Percentiles rank a stretch among this genome's conserved stretches.
These are phyloP conservation scores for Eragrostis curvula DNA, from an alignment of 176 grass and related monocot genomes.

Conservation along the genomic window DNA sequence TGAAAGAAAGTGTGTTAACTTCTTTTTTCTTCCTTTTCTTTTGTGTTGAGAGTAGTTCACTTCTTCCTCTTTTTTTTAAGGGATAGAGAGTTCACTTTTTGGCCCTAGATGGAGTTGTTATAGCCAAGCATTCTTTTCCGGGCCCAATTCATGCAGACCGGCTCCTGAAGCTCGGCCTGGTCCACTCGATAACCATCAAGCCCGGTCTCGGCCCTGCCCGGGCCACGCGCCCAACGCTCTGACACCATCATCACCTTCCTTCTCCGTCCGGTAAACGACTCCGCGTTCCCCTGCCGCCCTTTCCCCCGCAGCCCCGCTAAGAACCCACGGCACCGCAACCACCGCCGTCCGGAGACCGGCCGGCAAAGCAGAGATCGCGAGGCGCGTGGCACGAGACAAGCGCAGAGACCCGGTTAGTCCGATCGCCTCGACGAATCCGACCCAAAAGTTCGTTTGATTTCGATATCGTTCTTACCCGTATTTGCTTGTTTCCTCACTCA, in stretches of 20 bases:
- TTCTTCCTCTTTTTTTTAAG: no score
- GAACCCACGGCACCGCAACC: not conserved
- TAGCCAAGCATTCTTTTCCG: no score
- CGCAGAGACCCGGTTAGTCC: not conserved
- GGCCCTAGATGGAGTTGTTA: no score
- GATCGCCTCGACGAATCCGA: conserved; percentile 7
- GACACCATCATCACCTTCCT: conserved; percentile 13
- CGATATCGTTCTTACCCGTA: not conserved
- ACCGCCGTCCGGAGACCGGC: not conserved
- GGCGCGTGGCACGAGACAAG: not conserved
- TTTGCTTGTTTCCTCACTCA: not conserved
- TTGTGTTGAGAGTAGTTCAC: no score
- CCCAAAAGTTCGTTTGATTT: not conserved
- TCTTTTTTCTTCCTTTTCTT: no score
- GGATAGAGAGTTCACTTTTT: no score
- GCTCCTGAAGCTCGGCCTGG: not conserved
- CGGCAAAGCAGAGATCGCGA: not conserved
- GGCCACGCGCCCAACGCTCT: not conserved
- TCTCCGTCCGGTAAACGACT: conserved; percentile 24
- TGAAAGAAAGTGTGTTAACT: no score
- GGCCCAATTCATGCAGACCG: not conserved
- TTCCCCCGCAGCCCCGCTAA: not conserved
- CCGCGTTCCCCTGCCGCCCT: conserved; percentile 32
- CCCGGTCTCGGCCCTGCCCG: not conserved
- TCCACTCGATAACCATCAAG: not conserved